These are phyloP conservation scores for Dryas integrifolia DNA, from an alignment of 331 rosid genomes.

Conservation along the genomic window DNA sequence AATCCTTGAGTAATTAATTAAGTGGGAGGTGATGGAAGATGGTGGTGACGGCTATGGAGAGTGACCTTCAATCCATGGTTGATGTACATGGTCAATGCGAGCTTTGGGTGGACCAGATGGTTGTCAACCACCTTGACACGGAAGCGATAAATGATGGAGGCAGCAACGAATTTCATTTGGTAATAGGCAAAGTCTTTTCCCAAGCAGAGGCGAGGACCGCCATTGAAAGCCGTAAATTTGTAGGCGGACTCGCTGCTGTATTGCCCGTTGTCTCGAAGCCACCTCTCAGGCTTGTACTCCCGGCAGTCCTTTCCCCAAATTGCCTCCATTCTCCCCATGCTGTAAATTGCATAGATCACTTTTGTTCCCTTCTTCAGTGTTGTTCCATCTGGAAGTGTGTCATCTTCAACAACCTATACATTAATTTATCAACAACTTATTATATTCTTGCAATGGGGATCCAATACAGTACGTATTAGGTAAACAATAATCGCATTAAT, in stretches of 20 bases:
- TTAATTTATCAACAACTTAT: background rate
- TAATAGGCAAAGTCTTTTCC: conserved; percentile 91
- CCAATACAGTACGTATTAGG: background rate
- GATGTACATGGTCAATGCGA: conserved; percentile 83
- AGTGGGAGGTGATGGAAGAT: too few relatives aligned
- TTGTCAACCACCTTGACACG: conserved; percentile 51
- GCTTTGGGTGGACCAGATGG: conserved; percentile 75
- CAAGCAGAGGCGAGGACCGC: conserved; percentile 82
- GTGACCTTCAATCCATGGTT: conserved; percentile 71
- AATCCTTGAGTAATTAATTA: background rate
- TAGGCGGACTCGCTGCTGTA: conserved; percentile 81
- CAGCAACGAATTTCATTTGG: conserved; percentile 81
- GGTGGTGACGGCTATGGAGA: conserved; percentile 34
- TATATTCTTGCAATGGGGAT: background rate
- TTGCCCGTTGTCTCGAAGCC: conserved; percentile 55
- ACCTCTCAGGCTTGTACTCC: conserved; percentile 75
- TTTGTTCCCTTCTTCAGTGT: conserved; percentile 68
- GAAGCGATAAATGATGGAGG: conserved; percentile 56
- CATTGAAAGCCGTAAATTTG: conserved; percentile 83
- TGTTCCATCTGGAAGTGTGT: conserved; percentile 72
- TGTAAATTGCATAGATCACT: conserved; percentile 75
- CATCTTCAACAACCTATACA: conserved; percentile 63
- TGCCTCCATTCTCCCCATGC: conserved; percentile 76
- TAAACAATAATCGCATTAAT: conserved; percentile 1
- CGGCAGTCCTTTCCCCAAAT: conserved; percentile 82